Percentiles rank a stretch among this genome's conserved stretches.
Evolutionary conservation across 2,329 filamentous ascomycete genomes (phyloP).

Genomic region (Zasmidium angulare): DNA sequence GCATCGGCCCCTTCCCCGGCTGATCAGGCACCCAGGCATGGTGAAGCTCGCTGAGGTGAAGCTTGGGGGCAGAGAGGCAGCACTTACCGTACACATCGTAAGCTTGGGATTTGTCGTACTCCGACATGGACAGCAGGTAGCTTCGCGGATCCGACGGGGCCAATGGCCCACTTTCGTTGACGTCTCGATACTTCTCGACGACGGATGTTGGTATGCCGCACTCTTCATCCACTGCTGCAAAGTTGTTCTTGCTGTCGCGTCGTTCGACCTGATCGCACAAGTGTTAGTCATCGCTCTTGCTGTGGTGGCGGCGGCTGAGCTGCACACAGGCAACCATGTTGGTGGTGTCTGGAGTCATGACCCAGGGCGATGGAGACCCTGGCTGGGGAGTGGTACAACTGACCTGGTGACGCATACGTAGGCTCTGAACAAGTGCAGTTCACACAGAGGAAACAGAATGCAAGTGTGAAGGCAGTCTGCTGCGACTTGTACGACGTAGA

Average conservation of each 20-base stretch:
- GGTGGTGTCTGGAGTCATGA: constrained; percentile 2
- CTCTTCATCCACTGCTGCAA: constrained; percentile 37
- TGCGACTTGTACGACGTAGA: constrained; percentile 37
- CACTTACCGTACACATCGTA: constrained; percentile 79
- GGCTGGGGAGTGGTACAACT: constrained; percentile 22
- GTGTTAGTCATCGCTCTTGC: constrained; percentile 18
- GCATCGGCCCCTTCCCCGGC: constrained; percentile 8
- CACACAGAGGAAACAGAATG: constrained; percentile 23
- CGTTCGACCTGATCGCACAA: constrained; percentile 16
- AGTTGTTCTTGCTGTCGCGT: constrained; percentile 32
- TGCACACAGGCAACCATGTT: constrained; percentile 8
- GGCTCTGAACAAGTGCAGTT: constrained; percentile 22
- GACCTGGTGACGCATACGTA: constrained; percentile 38
- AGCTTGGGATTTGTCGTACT: constrained; percentile 74
- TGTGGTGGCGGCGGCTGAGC: constrained; percentile 18
- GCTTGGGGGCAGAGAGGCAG: constrained; percentile 9
- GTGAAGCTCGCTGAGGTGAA: neutral
- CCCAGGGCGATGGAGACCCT: neutral
- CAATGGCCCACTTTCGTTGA: constrained; percentile 52
- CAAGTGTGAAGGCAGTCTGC: constrained; percentile 27
- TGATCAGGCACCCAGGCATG: constrained; percentile 10
- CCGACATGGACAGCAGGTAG: constrained; percentile 70
- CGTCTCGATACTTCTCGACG: constrained; percentile 33
- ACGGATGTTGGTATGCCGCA: constrained; percentile 34
- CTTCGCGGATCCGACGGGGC: constrained; percentile 46